Base-by-base conservation (phyloP, 331 rosid genomes). In the Prunus yedoensis region DNA sequence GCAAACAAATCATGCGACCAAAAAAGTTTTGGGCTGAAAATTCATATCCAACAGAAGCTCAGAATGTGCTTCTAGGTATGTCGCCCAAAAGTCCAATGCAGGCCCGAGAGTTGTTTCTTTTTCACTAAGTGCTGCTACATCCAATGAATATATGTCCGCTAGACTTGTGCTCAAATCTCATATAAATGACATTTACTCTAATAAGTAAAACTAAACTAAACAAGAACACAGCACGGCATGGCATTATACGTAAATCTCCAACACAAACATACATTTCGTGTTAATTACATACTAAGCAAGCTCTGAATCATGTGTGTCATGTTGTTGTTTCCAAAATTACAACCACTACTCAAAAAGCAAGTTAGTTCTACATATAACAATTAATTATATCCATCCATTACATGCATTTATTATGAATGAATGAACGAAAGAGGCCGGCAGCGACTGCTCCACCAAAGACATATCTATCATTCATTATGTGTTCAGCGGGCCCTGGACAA, bases 371-470 rank as follows among this genome's bases (percentile, higher is more conserved):
- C 68, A 21, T 32, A 5, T 5, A 32, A 32, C 38, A 32, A 32
- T 32, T 32, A 4, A 32, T 12, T 14, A 51, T 16, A 1, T 18
- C 43, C 17, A 73, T 46, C 25, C 56, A 58, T 8, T 38, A 11
- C 68, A 56, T 4, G 14, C 27, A 64, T 0, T 9, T 8, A 63
- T 16, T 35, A 30, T 10, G 8, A 20, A 38, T 41, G 51, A 56
- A 16, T 14, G 20, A 32, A 32, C 9, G 16, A 50, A 15, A 52
- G 41, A 58, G 64, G 50, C 50, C 45, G 41, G 77, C 73, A 16
- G 68, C 28, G 23, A 64, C 74, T 4, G 65, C 64, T 23, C 66
- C 17, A 62, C 66, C 77, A 51, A 78, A 62, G 61, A 68, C 20
- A 25, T 13, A 62, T 41, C 71, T 21, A 66, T 77, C 52, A 77